Percentiles rank a stretch among this genome's conserved stretches.
Conservation (phyloP, 116 monocot species). For the Cymodocea nodosa region DNA sequence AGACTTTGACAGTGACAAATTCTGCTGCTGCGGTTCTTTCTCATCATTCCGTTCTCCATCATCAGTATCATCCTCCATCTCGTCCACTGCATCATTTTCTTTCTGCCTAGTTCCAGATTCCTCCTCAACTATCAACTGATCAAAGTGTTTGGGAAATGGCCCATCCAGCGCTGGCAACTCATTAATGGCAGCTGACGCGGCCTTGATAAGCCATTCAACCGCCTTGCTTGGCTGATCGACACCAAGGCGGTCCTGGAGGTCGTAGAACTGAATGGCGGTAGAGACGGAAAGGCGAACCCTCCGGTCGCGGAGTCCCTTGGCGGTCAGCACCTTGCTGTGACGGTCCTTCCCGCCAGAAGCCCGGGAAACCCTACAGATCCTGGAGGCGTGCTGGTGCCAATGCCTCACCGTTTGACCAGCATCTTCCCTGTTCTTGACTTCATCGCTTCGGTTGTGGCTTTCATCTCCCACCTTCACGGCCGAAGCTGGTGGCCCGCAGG, state of each 20-base stretch:
- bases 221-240: conserved; percentile 96
- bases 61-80: background rate
- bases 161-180: conserved; percentile 59
- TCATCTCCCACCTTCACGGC: background rate
- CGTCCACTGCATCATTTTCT: background rate
- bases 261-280: conserved; percentile 96
- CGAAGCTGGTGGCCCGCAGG: background rate
- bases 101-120: background rate
- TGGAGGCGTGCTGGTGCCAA: conserved; percentile 39
- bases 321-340: conserved; percentile 93
- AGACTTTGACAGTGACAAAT: conserved; percentile 28
- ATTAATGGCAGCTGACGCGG: conserved; percentile 56
- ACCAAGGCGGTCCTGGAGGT: conserved; percentile 93
- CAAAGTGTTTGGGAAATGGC: conserved; percentile 21
- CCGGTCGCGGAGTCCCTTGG: conserved; percentile 80
- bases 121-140: background rate
- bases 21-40: conserved; percentile 27
- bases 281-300: conserved; percentile 84
- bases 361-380: conserved; percentile 76
- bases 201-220: conserved; percentile 89
- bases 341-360: conserved; percentile 98
- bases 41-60: conserved; percentile 2
- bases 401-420: conserved; percentile 14
- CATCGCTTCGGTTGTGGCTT: background rate
- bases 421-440: conserved; percentile 9